These are phyloP conservation scores for Mycena olivaceomarginata DNA, from an alignment of 768 basidiomycete genomes.

Conservation along the genomic window DNA sequence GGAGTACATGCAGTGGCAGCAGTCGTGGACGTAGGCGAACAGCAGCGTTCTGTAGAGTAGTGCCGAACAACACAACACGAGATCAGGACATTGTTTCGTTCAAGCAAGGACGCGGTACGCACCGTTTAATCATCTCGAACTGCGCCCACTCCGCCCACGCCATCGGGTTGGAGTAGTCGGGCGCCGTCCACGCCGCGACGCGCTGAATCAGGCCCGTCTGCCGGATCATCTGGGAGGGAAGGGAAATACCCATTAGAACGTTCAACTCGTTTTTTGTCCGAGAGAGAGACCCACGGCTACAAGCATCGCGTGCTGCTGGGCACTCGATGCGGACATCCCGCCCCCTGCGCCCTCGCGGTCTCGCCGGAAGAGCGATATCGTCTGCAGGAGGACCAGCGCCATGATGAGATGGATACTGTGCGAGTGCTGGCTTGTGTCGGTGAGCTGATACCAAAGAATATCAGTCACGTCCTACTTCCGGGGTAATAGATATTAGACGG, in stretches of 20 bases:
- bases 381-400: conserved; percentile 70
- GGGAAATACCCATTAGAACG: neutral
- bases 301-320: conserved; percentile 74
- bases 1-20: conserved; percentile 73
- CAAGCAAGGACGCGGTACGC: conserved; percentile 36
- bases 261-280: neutral
- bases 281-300: conserved; percentile 66
- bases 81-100: neutral
- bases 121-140: conserved; percentile 77
- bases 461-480: neutral
- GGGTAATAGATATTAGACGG: conserved; percentile 45
- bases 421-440: conserved; percentile 47
- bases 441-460: neutral
- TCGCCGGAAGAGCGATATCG: conserved; percentile 73
- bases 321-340: conserved; percentile 51
- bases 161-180: conserved; percentile 58
- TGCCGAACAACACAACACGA: conserved; percentile 3
- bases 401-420: conserved; percentile 59
- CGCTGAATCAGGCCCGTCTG: conserved; percentile 65
- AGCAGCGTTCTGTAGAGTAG: conserved; percentile 57
- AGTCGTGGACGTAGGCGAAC: conserved; percentile 75
- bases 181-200: conserved; percentile 66
- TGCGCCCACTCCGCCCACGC: conserved; percentile 75
- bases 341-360: conserved; percentile 41
- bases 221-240: conserved; percentile 65